Evolutionary conservation across 805 yeast genomes (phyloP).

Genomic region (Metschnikowia peoriensis): DNA sequence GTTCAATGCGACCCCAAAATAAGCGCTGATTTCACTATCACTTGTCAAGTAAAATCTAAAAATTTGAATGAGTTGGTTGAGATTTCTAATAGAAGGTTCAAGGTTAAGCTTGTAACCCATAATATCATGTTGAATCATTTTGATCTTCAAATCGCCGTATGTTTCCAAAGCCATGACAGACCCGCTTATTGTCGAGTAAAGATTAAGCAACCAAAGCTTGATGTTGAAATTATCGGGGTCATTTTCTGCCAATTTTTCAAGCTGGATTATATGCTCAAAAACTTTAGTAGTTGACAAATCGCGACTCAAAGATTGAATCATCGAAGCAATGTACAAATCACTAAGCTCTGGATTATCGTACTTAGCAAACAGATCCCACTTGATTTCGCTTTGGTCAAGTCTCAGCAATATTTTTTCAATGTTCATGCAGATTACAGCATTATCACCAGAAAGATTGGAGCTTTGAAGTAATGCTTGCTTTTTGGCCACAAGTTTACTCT

Average conservation of each 20-base stretch:
- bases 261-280: slow-evolving; percentile 45
- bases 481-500: not conserved
- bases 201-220: slow-evolving; percentile 64
- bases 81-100: slow-evolving; percentile 41
- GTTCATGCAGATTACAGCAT: slow-evolving; percentile 7
- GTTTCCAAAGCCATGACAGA: slow-evolving; percentile 47
- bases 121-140: slow-evolving; percentile 75
- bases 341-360: slow-evolving; percentile 9
- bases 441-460: not conserved
- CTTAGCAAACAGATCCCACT: slow-evolving; percentile 6
- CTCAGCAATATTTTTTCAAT: slow-evolving; percentile 11
- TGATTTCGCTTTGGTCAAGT: not conserved
- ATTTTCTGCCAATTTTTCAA: slow-evolving; percentile 52
- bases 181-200: slow-evolving; percentile 60
- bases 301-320: slow-evolving; percentile 16
- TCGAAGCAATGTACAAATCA: slow-evolving; percentile 14
- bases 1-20: slow-evolving; percentile 53
- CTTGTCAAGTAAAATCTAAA: slow-evolving; percentile 54
- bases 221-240: slow-evolving; percentile 77
- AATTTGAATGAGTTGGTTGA: slow-evolving; percentile 32
- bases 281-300: slow-evolving; percentile 25
- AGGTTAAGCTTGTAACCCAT: slow-evolving; percentile 51
- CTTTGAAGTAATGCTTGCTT: not conserved
- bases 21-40: slow-evolving; percentile 48
- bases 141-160: slow-evolving; percentile 58